A percentile compares a stretch with the other conserved stretches of the same genome.
phyloP scores from a whole-genome alignment of 176 grass and related monocot species.

The Hsuehochloa calcarea region DNA sequence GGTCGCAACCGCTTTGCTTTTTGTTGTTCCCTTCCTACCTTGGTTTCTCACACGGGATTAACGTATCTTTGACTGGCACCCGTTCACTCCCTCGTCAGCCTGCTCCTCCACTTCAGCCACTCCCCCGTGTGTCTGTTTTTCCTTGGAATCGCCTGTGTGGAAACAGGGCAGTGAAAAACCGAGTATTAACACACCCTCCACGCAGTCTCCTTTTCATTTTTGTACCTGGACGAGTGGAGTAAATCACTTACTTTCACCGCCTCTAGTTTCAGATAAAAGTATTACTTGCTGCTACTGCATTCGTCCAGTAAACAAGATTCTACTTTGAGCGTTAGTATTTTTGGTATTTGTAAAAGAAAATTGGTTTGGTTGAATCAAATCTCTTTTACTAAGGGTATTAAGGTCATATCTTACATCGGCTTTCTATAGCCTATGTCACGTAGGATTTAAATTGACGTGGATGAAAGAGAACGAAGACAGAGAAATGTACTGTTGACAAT shows the following conservation, averaged over 20 bases:
- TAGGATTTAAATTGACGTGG: too few relatives aligned
- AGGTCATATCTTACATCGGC: too few relatives aligned
- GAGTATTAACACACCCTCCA: background rate
- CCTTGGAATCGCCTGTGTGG: background rate
- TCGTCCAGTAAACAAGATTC: background rate
- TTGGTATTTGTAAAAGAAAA: background rate
- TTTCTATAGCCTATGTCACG: too few relatives aligned
- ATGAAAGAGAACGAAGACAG: too few relatives aligned
- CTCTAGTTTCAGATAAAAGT: background rate
- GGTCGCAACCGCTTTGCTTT: background rate
- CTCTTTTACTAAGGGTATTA: background rate
- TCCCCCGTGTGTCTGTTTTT: background rate
- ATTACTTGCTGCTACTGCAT: background rate
- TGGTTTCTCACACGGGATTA: constrained; percentile 30
- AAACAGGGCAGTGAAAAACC: background rate
- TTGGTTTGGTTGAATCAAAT: background rate
- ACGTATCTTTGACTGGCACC: constrained; percentile 16
- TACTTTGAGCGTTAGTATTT: background rate
- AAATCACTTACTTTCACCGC: background rate
- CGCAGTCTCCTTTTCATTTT: background rate
- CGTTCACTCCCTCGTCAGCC: background rate
- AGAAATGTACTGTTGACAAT: too few relatives aligned
- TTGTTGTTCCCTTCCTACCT: too few relatives aligned
- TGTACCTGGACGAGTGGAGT: background rate
- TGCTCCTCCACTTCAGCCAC: background rate